Percentiles rank a stretch among this genome's conserved stretches.
Evolutionary conservation across 2,329 filamentous ascomycete genomes (phyloP).

Genomic region (Orbilia quercus): DNA sequence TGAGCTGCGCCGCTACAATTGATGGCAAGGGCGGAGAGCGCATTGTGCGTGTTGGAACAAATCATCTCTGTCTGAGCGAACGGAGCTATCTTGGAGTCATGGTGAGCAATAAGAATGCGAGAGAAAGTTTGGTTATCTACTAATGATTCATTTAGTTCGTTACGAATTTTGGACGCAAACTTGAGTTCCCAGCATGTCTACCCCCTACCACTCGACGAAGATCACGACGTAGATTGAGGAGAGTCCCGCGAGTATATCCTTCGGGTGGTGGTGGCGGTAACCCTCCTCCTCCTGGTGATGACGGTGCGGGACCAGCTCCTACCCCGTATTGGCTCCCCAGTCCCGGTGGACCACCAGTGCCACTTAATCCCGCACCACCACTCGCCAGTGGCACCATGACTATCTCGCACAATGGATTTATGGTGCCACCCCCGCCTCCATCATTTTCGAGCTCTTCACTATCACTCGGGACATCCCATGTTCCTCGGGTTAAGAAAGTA

Average conservation of each 20-base stretch:
- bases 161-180: slow-evolving; percentile 54
- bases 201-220: slow-evolving; percentile 38
- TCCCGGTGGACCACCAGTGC: slow-evolving; percentile 15
- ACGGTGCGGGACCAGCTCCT: slow-evolving; percentile 33
- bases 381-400: slow-evolving; percentile 10
- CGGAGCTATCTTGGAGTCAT: slow-evolving; percentile 51
- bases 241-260: slow-evolving; percentile 46
- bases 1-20: slow-evolving; percentile 45
- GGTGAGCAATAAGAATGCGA: slow-evolving; percentile 20
- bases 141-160: slow-evolving; percentile 35
- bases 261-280: slow-evolving; percentile 27
- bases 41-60: slow-evolving; percentile 45
- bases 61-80: slow-evolving; percentile 52
- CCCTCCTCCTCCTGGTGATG: slow-evolving; percentile 36
- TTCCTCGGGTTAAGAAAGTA: not conserved
- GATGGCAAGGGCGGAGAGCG: slow-evolving; percentile 45
- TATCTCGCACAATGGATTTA: not conserved
- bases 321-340: slow-evolving; percentile 27
- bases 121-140: not conserved
- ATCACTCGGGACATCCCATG: not conserved
- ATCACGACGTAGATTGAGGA: slow-evolving; percentile 46
- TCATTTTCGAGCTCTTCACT: not conserved
- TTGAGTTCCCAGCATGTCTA: slow-evolving; percentile 51
- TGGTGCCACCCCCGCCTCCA: not conserved
- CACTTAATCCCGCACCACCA: slow-evolving; percentile 1